Conservation (phyloP, 2,329 filamentous ascomycete species). For the Fusarium sp. region DNA sequence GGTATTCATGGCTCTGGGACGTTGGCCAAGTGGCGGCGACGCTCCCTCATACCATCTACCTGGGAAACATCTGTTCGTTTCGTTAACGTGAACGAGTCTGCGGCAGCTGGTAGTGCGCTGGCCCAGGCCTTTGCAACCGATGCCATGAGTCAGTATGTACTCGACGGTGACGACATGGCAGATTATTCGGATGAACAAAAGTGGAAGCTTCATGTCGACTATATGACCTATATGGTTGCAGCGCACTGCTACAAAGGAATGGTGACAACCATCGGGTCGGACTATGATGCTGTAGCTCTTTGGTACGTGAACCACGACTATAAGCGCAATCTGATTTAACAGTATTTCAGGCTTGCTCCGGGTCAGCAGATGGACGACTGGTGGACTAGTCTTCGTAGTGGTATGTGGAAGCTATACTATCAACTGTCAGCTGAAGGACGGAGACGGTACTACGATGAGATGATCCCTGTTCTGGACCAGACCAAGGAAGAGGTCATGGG, state of each 20-base stretch:
- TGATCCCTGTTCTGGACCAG: slow-evolving; percentile 76
- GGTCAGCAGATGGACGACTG: slow-evolving; percentile 77
- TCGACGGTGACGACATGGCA: slow-evolving; percentile 74
- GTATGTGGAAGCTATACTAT: slow-evolving; percentile 80
- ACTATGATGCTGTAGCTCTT: slow-evolving; percentile 80
- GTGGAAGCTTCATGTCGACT: slow-evolving; percentile 79
- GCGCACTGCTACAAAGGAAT: slow-evolving; percentile 78
- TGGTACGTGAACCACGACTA: slow-evolving; percentile 65
- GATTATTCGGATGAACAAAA: slow-evolving; percentile 70
- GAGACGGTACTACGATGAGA: slow-evolving; percentile 78
- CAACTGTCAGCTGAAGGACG: slow-evolving; percentile 76
- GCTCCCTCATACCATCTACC: slow-evolving; percentile 60
- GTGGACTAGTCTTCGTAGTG: slow-evolving; percentile 75
- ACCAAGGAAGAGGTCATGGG: slow-evolving; percentile 76
- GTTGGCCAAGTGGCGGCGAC: slow-evolving; percentile 43
- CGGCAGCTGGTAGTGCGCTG: slow-evolving; percentile 74
- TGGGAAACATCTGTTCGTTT: slow-evolving; percentile 68
- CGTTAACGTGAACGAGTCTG: slow-evolving; percentile 72
- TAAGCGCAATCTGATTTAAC: background rate
- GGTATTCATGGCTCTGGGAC: slow-evolving; percentile 18
- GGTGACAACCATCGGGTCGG: slow-evolving; percentile 76
- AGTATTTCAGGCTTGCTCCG: slow-evolving; percentile 71
- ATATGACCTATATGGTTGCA: slow-evolving; percentile 80
- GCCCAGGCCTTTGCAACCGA: slow-evolving; percentile 81
- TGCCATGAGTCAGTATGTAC: slow-evolving; percentile 76